Conservation (phyloP, 495 filamentous ascomycete genomes). For the Xylaria curta region DNA sequence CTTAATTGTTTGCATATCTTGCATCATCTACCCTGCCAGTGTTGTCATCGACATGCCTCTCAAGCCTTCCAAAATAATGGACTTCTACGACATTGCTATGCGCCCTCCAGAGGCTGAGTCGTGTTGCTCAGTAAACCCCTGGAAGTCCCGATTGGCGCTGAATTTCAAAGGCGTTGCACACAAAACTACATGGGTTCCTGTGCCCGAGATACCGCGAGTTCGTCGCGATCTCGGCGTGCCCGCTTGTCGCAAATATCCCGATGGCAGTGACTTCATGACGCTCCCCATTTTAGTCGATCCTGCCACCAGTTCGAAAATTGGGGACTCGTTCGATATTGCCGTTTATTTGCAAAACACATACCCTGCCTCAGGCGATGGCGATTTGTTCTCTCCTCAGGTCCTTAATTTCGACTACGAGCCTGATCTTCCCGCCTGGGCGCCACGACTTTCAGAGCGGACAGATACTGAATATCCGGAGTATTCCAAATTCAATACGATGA, state of each 20-base stretch:
- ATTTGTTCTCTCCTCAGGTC: conserved; percentile 12
- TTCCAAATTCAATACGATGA: conserved; percentile 49
- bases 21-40: not conserved
- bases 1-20: not conserved
- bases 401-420: not conserved
- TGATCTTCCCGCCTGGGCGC: conserved; percentile 4
- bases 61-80: not conserved
- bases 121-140: conserved; percentile 60
- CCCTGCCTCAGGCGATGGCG: conserved; percentile 40
- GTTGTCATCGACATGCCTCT: not conserved
- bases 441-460: not conserved
- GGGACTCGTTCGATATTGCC: conserved; percentile 70
- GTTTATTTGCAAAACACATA: conserved; percentile 60
- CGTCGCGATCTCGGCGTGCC: conserved; percentile 54
- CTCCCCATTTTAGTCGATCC: conserved; percentile 64
- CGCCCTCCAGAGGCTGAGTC: conserved; percentile 39
- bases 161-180: conserved; percentile 64
- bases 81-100: conserved; percentile 65
- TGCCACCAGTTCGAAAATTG: conserved; percentile 48
- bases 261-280: conserved; percentile 65
- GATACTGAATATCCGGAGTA: conserved; percentile 31
- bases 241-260: conserved; percentile 58
- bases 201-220: conserved; percentile 55
- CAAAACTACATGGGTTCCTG: conserved; percentile 55
- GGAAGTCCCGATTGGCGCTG: conserved; percentile 64